Percentiles rank a stretch among this genome's conserved stretches.
Conservation (phyloP, 2,329 filamentous ascomycete genomes). For the Escovopsis sp. region DNA sequence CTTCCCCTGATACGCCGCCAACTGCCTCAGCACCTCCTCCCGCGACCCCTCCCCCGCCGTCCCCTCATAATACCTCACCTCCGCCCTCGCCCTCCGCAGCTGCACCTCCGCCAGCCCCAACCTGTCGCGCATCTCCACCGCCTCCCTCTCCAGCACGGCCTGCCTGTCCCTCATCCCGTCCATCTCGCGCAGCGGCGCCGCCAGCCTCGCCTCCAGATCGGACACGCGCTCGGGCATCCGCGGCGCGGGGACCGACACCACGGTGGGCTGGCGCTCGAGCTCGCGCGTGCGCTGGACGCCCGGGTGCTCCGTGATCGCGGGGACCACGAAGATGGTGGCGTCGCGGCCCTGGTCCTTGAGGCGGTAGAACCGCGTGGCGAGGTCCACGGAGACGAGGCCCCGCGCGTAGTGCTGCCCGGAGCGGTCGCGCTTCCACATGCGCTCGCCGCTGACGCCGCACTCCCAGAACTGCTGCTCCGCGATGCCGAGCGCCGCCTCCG, state of each 20-base stretch:
- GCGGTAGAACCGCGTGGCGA: constrained; percentile 37
- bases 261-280: constrained; percentile 28
- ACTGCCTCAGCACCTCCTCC: constrained; percentile 1
- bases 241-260: constrained; percentile 16
- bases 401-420: constrained; percentile 13
- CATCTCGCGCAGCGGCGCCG: constrained; percentile 9
- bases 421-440: constrained; percentile 14
- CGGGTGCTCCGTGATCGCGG: constrained; percentile 32
- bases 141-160: constrained; percentile 9
- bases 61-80: constrained; percentile 10
- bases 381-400: constrained; percentile 33
- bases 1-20: constrained; percentile 6
- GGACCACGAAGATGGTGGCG: constrained; percentile 37
- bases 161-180: constrained; percentile 8
- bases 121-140: constrained; percentile 7
- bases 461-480: constrained; percentile 18
- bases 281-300: constrained; percentile 26
- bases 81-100: constrained; percentile 6
- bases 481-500: constrained; percentile 24
- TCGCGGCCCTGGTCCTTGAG: constrained; percentile 25
- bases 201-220: constrained; percentile 13
- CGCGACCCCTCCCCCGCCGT: constrained; percentile 1
- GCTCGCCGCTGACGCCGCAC: constrained; percentile 27
- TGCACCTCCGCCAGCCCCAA: constrained; percentile 10
- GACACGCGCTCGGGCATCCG: constrained; percentile 19